Evolutionary conservation across 2,329 filamentous ascomycete species (phyloP), one percentile per base, ranked within the genome.

Genomic region (Albophoma yamanashiensis): DNA sequence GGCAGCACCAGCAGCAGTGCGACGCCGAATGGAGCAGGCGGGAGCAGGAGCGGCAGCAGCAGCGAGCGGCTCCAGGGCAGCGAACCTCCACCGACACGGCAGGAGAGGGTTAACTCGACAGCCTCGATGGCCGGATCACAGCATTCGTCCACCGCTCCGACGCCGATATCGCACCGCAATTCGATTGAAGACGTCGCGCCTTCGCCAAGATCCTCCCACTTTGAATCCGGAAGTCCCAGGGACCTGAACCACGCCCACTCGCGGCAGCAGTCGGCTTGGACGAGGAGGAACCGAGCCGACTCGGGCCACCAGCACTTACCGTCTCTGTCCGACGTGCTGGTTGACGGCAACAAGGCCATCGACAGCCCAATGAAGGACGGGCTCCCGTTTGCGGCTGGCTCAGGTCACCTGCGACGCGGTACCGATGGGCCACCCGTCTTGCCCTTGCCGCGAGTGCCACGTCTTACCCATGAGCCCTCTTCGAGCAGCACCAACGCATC

Each of bases 81-180:
- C 58, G 81, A 82, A 59, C 75, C 78, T 52, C 76, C 79, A 4
- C 74, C 76, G 14, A 70, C 70, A 40, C 74, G 78, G 11, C 76
- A 78, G 55, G 78, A 80, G 61, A 74, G 81, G 55, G 68, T 82
- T 52, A 75, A 75, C 52, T 84, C 82, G 17, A 72, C 75, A 8
- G 73, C 74, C 38, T 82, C 81, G 0, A 69, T 74, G 17, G 70
- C 74, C 1, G 79, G 80, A 50, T 78, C 78, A 0, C 78, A 75
- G 36, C 74, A 75, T 50, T 76, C 79, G 0, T 70, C 75, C 2
- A 71, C 71, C 4, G 66, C 74, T 3, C 71, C 72, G 8, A 73
- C 72, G 14, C 67, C 73, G 4, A 61, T 71, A 12, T 69, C 73
- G 4, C 70, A 75, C 22, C 68, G 70, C 5, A 70, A 73, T 42